Percentiles rank a stretch among this genome's conserved stretches.
phyloP scores from a whole-genome alignment of 139 green algal species.

The Coelastrella sp. region DNA sequence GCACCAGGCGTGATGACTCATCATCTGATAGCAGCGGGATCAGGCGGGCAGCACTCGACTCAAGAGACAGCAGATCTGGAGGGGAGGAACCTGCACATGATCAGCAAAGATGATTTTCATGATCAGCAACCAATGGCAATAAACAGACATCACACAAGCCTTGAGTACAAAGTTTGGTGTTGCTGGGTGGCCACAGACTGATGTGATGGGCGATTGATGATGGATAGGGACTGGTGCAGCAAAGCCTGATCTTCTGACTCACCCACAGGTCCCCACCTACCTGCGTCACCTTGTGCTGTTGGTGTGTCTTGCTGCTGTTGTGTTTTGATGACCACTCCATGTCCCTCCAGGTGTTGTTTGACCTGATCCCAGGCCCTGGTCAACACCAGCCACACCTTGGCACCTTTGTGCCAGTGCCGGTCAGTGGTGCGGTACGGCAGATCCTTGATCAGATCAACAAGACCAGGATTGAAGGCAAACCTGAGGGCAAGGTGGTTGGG shows the following conservation, averaged over 20 bases:
- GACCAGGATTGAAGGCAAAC: not conserved
- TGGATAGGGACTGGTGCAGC: no score
- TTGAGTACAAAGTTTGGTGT: no score
- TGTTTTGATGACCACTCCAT: not conserved
- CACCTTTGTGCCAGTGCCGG: not conserved
- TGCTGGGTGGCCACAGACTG: no score
- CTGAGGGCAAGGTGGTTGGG: not conserved
- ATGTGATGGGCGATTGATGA: no score
- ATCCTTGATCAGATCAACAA: constrained; percentile 1
- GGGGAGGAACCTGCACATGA: no score
- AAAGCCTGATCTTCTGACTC: not conserved
- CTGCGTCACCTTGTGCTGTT: not conserved
- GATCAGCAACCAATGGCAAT: no score
- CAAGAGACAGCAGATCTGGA: constrained; percentile 6
- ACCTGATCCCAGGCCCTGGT: not conserved
- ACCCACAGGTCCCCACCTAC: not conserved
- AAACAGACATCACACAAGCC: no score
- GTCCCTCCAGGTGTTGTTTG: not conserved
- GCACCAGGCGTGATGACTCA: not conserved
- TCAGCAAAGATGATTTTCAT: no score
- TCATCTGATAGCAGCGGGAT: not conserved
- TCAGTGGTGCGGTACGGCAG: not conserved
- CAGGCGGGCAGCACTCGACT: not conserved
- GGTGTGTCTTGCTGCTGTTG: not conserved
- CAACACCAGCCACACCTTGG: constrained; percentile 20